Base-by-base conservation (phyloP, 805 yeast species). In the Saccharomycopsis oosterbeekiorum region DNA sequence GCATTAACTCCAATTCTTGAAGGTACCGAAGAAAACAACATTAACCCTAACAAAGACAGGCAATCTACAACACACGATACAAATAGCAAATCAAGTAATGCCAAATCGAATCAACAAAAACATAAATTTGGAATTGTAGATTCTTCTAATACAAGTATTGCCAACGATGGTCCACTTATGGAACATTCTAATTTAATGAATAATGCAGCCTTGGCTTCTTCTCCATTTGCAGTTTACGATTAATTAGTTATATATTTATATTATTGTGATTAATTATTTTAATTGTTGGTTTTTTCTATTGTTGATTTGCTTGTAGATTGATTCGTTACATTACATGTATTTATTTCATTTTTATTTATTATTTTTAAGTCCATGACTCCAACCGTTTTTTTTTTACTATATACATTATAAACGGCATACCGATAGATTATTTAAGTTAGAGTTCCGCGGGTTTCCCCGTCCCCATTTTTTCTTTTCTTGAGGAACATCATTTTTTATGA, bases 1-100 rank as follows among this genome's bases (percentile, higher is more conserved):
- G 62, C 61, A 2, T 60, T 62, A 29, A 63, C 65, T 6, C 65
- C 65, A 37, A 63, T 63, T 14, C 26, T 63, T n/a, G 65, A 60
- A 36, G 43, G 40, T 47, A 24, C 41, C 3, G 43, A 55, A 10
- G 56, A 54, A 12, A 17, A 39, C n/a, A 37, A 12, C 19, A n/a
- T 15, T 26, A 34, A 15, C 21, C n/a, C n/a, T n/a, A n/a, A 21
- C 8, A 29, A 29, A 29, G 34, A 29, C 3, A 29, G 6, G 6
- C 40, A 54, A n/a, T 19, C 59, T 15, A 55, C 50, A 39, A 37
- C 43, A 14, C 19, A 50, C 6, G 34, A 4, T 29, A 6, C 34
- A 29, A 29, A 29, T 19, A 54, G 54, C 42, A 21, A 47, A 47
- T 4, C 41, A 29, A 14, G 6, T 54, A n/a, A 26, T 4, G 41